Percentiles rank a stretch among this genome's conserved stretches.
Conservation (phyloP, 2,329 filamentous ascomycete genomes). For the Monilinia vaccinii-corymbosi region DNA sequence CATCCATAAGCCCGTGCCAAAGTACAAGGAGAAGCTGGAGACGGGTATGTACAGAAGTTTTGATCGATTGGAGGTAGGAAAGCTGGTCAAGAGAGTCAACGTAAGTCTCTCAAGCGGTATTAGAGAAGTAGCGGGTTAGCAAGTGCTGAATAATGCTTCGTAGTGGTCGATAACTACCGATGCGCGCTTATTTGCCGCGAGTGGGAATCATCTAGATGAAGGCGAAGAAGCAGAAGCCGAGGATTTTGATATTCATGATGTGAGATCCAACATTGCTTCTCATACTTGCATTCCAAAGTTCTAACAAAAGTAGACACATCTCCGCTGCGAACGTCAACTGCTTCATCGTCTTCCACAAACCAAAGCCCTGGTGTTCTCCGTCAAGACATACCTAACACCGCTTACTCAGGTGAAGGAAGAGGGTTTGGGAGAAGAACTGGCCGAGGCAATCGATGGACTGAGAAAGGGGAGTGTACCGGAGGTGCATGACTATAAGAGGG, state of each 20-base stretch:
- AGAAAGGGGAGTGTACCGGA: conserved; percentile 45
- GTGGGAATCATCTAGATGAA: conserved; percentile 35
- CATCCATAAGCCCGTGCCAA: conserved; percentile 51
- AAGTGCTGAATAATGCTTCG: neutral
- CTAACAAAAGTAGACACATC: conserved; percentile 29
- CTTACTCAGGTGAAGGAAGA: conserved; percentile 46
- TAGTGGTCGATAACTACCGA: conserved; percentile 38
- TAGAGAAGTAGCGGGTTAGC: neutral
- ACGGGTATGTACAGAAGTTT: conserved; percentile 56
- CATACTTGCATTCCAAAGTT: neutral
- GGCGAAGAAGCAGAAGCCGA: conserved; percentile 29
- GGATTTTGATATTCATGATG: conserved; percentile 38
- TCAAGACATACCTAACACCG: conserved; percentile 54
- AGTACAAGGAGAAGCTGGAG: conserved; percentile 46
- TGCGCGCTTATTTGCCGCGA: conserved; percentile 32
- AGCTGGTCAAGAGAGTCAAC: conserved; percentile 46
- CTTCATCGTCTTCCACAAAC: conserved; percentile 47
- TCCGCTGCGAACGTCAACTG: conserved; percentile 53
- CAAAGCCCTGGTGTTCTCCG: conserved; percentile 47
- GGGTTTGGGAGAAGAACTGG: conserved; percentile 43
- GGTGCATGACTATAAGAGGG: conserved; percentile 50
- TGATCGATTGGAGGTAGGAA: conserved; percentile 41
- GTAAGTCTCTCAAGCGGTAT: conserved; percentile 13
- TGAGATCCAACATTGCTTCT: conserved; percentile 17
- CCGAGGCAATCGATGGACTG: conserved; percentile 50